phyloP scores from a whole-genome alignment of 2,329 filamentous ascomycete genomes.

The Triangularia setosa region DNA sequence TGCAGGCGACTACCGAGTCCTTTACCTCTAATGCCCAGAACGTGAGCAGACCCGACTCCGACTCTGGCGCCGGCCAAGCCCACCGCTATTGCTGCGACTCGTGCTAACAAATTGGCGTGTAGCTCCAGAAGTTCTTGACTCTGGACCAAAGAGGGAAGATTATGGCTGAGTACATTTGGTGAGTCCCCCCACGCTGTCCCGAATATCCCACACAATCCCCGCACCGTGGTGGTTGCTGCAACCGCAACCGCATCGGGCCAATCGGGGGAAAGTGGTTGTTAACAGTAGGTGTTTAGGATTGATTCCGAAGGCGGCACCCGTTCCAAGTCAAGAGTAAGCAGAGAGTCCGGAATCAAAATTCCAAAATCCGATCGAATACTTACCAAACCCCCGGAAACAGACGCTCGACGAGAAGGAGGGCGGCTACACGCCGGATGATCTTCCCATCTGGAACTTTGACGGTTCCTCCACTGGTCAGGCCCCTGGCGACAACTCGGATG shows the following conservation, averaged over 20 bases:
- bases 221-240: neutral
- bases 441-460: constrained; percentile 40
- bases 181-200: neutral
- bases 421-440: constrained; percentile 47
- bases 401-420: constrained; percentile 46
- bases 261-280: neutral
- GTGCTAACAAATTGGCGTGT: constrained; percentile 20
- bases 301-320: constrained; percentile 78
- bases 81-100: neutral
- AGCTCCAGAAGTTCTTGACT: constrained; percentile 89
- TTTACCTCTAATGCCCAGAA: constrained; percentile 1
- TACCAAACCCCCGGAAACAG: constrained; percentile 29
- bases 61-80: neutral
- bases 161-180: constrained; percentile 93
- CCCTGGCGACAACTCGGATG: constrained; percentile 92
- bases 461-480: constrained; percentile 92
- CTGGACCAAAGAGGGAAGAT: constrained; percentile 85
- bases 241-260: neutral
- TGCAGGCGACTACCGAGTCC: constrained; percentile 1
- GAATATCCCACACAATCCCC: neutral
- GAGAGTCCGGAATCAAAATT: constrained; percentile 21
- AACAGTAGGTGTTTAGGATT: constrained; percentile 48
- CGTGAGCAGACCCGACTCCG: constrained; percentile 10
- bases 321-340: constrained; percentile 90
- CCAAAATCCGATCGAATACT: constrained; percentile 15